Evolutionary conservation across 2,329 filamentous ascomycete genomes (phyloP).

Genomic region (Colletotrichum paranaense): DNA sequence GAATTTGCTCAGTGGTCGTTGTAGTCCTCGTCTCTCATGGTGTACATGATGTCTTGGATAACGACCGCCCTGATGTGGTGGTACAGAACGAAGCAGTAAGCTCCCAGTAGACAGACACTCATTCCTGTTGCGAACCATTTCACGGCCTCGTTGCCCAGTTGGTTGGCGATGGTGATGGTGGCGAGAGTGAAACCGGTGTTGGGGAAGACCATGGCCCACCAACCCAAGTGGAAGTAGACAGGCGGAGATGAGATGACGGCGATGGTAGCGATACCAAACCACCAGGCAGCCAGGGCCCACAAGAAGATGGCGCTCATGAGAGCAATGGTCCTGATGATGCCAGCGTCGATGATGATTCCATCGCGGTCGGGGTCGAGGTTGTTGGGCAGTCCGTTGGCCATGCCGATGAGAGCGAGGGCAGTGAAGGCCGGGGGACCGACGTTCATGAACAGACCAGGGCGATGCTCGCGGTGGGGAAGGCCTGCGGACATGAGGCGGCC

Average conservation of each 20-base stretch:
- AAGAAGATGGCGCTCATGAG: slow-evolving; percentile 66
- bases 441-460: slow-evolving; percentile 79
- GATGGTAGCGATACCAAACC: slow-evolving; percentile 58
- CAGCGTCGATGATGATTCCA: slow-evolving; percentile 54
- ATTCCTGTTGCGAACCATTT: slow-evolving; percentile 62
- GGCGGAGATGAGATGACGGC: slow-evolving; percentile 50
- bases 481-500: slow-evolving; percentile 76
- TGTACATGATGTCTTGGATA: slow-evolving; percentile 66
- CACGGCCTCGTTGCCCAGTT: slow-evolving; percentile 57
- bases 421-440: slow-evolving; percentile 82
- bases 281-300: slow-evolving; percentile 72
- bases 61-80: slow-evolving; percentile 59
- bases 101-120: slow-evolving; percentile 55
- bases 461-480: slow-evolving; percentile 71
- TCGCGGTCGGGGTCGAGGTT: slow-evolving; percentile 56
- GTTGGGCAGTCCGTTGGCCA: slow-evolving; percentile 67
- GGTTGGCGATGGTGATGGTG: slow-evolving; percentile 64
- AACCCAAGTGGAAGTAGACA: slow-evolving; percentile 68
- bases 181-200: slow-evolving; percentile 70
- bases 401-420: slow-evolving; percentile 75
- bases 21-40: slow-evolving; percentile 63
- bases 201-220: slow-evolving; percentile 74
- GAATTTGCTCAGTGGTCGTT: slow-evolving; percentile 27
- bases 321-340: slow-evolving; percentile 58
- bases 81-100: slow-evolving; percentile 57